phyloP scores from a whole-genome alignment of 1,284 basidiomycete genomes.

The Phlebopus sp. region DNA sequence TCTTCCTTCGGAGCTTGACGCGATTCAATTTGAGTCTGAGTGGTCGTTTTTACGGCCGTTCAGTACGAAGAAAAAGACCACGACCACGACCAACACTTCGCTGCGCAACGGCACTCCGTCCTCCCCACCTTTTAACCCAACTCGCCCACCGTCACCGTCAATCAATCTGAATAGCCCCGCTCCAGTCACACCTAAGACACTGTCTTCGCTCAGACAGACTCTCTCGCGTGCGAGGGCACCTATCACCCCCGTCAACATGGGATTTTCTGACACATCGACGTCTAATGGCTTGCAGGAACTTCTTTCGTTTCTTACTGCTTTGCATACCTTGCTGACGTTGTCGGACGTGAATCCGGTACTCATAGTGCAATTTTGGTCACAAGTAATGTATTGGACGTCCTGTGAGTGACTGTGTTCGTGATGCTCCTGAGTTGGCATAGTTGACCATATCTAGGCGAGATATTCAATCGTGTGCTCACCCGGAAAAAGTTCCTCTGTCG shows the following conservation, averaged over 20 bases:
- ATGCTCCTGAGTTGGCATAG: neutral
- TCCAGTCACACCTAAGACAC: conserved; percentile 45
- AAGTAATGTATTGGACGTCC: conserved; percentile 90
- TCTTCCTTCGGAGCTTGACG: conserved; percentile 74
- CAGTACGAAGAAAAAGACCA: conserved; percentile 61
- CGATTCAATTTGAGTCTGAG: conserved; percentile 92
- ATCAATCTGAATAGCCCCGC: conserved; percentile 34
- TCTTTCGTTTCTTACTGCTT: conserved; percentile 82
- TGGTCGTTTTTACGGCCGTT: conserved; percentile 90
- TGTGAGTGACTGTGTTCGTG: conserved; percentile 45
- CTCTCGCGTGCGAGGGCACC: conserved; percentile 50
- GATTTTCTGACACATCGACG: conserved; percentile 50
- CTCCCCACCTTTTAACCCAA: conserved; percentile 41
- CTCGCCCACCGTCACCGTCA: conserved; percentile 50
- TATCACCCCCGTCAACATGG: conserved; percentile 42
- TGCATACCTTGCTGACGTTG: conserved; percentile 81
- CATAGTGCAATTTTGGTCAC: conserved; percentile 90
- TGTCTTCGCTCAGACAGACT: conserved; percentile 63
- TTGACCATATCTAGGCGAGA: conserved; percentile 61
- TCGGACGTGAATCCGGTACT: conserved; percentile 92
- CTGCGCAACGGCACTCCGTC: conserved; percentile 36
- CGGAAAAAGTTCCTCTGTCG: conserved; percentile 93
- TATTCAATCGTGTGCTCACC: conserved; percentile 91
- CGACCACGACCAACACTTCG: conserved; percentile 32
- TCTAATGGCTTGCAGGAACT: conserved; percentile 63